These are phyloP conservation scores for Daucus carota DNA, from an alignment of 129 eudicot species.

Conservation along the genomic window DH1_v3.0 NC_030384.2:23515001-23515500, in stretches of 20 bases:
- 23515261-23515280: conserved; percentile 4
- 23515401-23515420: conserved; percentile 8
- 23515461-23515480: conserved; percentile 17
- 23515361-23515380: conserved; percentile 9
- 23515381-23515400: conserved; percentile 9
- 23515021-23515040: conserved; percentile 15
- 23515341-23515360: conserved; percentile 2
- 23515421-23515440: conserved; percentile 12
- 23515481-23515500: conserved; percentile 14
- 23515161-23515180: conserved; percentile 6
- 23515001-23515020: conserved; percentile 19
- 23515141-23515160: conserved; percentile 12
- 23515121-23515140: conserved; percentile 13
- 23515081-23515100: conserved; percentile 10
- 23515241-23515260: conserved; percentile 3
- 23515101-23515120: conserved; percentile 18
- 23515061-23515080: conserved; percentile 11
- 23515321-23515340: conserved; percentile 7
- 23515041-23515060: conserved; percentile 25
- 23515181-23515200: conserved; percentile 20
- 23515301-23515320: conserved; percentile 24
- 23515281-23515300: conserved; percentile 22
- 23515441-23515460: conserved; percentile 18
- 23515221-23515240: conserved; percentile 10
- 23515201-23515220: conserved; percentile 19